A percentile compares a stretch with the other conserved stretches of the same genome.
phyloP scores from a whole-genome alignment of 2,329 filamentous ascomycete genomes.

The Fusarium gaditjirri region DNA sequence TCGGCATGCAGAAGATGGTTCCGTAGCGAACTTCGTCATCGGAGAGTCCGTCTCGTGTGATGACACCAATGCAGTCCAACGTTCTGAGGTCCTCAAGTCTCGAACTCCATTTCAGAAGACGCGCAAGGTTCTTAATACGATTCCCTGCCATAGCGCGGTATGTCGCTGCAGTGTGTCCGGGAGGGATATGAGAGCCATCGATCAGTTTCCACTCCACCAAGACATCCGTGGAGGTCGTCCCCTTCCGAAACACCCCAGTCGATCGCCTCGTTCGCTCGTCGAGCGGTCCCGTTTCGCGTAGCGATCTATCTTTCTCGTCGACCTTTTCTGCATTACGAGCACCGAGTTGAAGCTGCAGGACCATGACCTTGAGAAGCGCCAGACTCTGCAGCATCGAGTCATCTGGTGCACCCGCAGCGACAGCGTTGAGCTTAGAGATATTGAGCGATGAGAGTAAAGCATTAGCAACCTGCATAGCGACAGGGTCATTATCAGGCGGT shows the following conservation, averaged over 20 bases:
- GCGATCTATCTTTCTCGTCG: neutral
- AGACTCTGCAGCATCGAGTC: neutral
- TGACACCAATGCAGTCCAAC: neutral
- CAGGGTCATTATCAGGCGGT: neutral
- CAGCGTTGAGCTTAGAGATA: accelerated
- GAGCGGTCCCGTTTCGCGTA: neutral
- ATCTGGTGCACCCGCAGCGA: accelerated
- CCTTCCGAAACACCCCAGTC: accelerated
- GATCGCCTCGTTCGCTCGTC: neutral
- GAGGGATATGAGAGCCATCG: neutral
- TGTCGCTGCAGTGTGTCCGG: neutral
- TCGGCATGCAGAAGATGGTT: neutral
- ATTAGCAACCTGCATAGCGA: neutral
- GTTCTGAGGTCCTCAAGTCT: neutral
- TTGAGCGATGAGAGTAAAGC: neutral
- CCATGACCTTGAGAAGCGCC: neutral
- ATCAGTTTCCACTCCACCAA: neutral
- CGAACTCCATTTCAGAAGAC: neutral
- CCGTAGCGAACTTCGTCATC: neutral
- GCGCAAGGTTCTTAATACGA: neutral
- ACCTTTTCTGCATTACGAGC: neutral
- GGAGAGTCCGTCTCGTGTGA: neutral
- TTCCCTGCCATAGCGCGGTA: neutral
- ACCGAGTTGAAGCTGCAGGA: neutral
- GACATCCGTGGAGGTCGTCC: accelerated